These are phyloP conservation scores for Dionaea muscipula DNA, from an alignment of 179 eudicot genomes.

Conservation along the genomic window DNA sequence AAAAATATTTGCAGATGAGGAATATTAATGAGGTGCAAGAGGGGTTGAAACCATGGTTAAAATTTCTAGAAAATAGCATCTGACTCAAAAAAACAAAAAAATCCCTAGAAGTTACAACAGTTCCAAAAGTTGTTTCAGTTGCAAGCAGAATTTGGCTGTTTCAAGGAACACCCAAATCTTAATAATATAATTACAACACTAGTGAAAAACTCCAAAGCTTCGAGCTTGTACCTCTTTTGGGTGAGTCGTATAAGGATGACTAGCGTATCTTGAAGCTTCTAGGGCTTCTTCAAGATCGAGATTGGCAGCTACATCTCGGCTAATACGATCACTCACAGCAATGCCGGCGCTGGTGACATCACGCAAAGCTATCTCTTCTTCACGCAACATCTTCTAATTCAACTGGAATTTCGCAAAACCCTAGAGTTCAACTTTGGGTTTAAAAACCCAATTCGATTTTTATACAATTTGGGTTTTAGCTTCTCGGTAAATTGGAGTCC, in stretches of 20 bases:
- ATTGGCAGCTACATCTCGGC: slow-evolving; percentile 49
- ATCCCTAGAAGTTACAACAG: too few species aligned
- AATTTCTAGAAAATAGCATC: too few species aligned
- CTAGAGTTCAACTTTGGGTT: background rate
- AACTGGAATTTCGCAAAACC: background rate
- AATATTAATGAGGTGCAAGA: too few species aligned
- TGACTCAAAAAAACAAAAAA: too few species aligned
- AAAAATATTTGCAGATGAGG: too few species aligned
- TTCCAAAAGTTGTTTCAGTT: too few species aligned
- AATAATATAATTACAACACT: too few species aligned
- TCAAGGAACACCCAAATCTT: too few species aligned
- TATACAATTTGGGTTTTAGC: background rate
- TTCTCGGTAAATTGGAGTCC: too few species aligned
- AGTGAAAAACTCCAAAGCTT: too few species aligned
- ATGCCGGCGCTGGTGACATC: slow-evolving; percentile 81
- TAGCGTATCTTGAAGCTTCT: slow-evolving; percentile 78
- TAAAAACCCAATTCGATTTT: background rate
- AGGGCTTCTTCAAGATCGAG: slow-evolving; percentile 80
- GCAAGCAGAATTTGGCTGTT: too few species aligned
- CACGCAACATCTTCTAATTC: slow-evolving; percentile 28
- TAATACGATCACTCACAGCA: slow-evolving; percentile 66
- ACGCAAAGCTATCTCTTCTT: slow-evolving; percentile 53
- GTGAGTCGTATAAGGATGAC: slow-evolving; percentile 77
- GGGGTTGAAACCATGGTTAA: too few species aligned
- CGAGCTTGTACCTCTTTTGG: slow-evolving; percentile 60